These are phyloP conservation scores for Paraconiothyrium brasiliense DNA, from an alignment of 2,329 filamentous ascomycete species.

Conservation along the genomic window DNA sequence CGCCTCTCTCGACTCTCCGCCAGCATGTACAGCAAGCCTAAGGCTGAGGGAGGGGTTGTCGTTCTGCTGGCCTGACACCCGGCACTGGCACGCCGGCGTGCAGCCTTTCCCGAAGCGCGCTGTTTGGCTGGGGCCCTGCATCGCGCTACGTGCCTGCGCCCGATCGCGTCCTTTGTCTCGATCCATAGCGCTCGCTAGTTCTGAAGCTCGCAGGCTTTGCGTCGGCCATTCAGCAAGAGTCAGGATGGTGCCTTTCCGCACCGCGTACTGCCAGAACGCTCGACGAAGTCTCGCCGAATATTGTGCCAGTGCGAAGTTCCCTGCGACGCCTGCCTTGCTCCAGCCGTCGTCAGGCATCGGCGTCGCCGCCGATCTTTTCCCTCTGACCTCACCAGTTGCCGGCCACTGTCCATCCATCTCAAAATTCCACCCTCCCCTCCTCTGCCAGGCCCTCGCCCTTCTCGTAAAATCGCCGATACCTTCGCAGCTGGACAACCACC, in stretches of 20 bases:
- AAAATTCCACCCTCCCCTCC: constrained; percentile 26
- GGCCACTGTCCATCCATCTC: constrained; percentile 22
- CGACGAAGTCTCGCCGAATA: constrained; percentile 19
- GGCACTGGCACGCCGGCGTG: constrained; percentile 10
- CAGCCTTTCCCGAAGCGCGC: constrained; percentile 19
- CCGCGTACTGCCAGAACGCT: constrained; percentile 12
- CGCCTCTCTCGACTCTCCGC: background rate
- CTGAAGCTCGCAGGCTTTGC: constrained; percentile 3
- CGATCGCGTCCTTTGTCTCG: constrained; percentile 30
- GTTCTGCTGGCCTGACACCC: constrained; percentile 6
- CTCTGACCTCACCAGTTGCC: constrained; percentile 35
- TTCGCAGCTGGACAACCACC: constrained; percentile 10
- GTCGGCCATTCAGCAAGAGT: constrained; percentile 16
- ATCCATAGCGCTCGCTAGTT: constrained; percentile 21
- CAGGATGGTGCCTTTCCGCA: constrained; percentile 4
- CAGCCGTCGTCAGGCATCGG: constrained; percentile 21
- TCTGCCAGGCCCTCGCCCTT: constrained; percentile 22
- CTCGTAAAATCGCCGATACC: constrained; percentile 9
- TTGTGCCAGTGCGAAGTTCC: constrained; percentile 4
- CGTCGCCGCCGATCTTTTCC: constrained; percentile 32
- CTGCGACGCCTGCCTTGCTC: constrained; percentile 17
- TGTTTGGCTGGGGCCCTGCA: constrained; percentile 20
- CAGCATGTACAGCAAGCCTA: constrained; percentile 1
- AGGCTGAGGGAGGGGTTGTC: constrained; percentile 4
- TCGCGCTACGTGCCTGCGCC: constrained; percentile 13